Base-by-base conservation (phyloP, 345 rosid species). In the Excoecaria agallocha region DNA sequence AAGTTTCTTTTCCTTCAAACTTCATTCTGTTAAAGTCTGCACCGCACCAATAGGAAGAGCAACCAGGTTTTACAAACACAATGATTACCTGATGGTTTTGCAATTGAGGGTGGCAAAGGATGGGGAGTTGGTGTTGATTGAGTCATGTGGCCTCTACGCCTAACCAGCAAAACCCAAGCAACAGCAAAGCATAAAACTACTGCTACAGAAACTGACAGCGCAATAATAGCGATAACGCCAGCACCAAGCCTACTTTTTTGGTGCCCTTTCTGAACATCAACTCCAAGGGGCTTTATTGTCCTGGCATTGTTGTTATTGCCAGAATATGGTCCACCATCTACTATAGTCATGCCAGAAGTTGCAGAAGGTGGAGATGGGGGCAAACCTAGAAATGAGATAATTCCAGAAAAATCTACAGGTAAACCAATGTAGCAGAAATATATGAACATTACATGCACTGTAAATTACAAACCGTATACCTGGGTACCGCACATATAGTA, bases 361-460 rank as follows among this genome's bases (percentile, higher is more conserved):
- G 92, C 82, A 37, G 79, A 79, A 68, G 98, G 98, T 1, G 98
- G 99, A 74, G 99, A 87, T 54, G 94, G 87, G 7, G 99, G 99
- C 74, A 95, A 86, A 74, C 98, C 96, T 91, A 71, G 56, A 83
- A 72, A 75, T 74, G 67, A 68, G 78, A 64, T 13, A 68, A 22
- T 24, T 70, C 13, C 58, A 20, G 7, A 46, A 72, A 68, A 73
- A 69, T 52, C 55, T 20, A 38, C 66, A 54, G 25, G 5, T 37
- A 68, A 65, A 38, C 35, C 12, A 1, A 58, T 55, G 11, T 55
- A 7, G 8, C 59, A 55, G 25, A 55, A 55, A 22, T 19, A 1
- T 2, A 55, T 19, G 24, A 55, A 55, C 9, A 30, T 30, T 30
- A 30, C 30, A 19, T n/a, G 59, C 59, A 19, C 7, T 5, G 24